A percentile compares a stretch with the other conserved stretches of the same genome.
These are phyloP conservation scores for Apiotrichum porosum DNA, from an alignment of 1,284 basidiomycete species.

Conservation along the genomic window DNA sequence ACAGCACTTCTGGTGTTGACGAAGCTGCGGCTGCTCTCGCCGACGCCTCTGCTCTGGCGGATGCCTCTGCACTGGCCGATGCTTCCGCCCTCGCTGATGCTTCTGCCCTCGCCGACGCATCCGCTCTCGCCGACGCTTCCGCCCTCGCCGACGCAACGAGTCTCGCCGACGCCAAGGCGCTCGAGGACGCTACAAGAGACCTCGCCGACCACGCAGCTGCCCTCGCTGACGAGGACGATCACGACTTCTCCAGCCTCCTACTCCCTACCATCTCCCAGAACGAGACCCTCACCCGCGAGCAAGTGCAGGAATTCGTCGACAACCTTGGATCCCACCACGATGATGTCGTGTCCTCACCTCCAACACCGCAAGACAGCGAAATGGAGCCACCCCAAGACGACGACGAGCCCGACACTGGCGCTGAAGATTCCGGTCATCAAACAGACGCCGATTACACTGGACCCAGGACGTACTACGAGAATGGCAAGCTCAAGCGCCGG, in stretches of 20 bases:
- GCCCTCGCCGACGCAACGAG: too few species aligned
- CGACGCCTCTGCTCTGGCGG: background rate
- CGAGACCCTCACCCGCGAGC: conserved; percentile 25
- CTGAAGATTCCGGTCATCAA: conserved; percentile 7
- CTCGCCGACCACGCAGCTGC: background rate
- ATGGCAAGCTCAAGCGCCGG: conserved; percentile 33
- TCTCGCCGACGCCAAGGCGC: too few species aligned
- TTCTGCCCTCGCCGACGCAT: too few species aligned
- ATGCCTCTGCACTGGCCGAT: too few species aligned
- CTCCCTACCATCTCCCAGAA: conserved; percentile 2
- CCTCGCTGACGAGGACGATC: background rate
- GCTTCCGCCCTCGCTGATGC: too few species aligned
- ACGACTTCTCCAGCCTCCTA: conserved; percentile 16
- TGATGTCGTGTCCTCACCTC: background rate
- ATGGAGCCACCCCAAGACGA: background rate
- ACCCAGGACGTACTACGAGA: conserved; percentile 18
- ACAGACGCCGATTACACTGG: conserved; percentile 11
- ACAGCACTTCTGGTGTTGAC: too few species aligned
- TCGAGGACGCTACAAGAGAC: too few species aligned
- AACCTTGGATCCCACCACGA: conserved; percentile 16
- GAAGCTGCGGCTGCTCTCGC: conserved; percentile 7
- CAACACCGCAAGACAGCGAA: background rate
- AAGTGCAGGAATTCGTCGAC: conserved; percentile 34
- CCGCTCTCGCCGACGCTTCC: too few species aligned
- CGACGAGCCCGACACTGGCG: conserved; percentile 3